Conservation (phyloP, 2,329 filamentous ascomycete genomes). For the Fusarium mundagurra region DNA sequence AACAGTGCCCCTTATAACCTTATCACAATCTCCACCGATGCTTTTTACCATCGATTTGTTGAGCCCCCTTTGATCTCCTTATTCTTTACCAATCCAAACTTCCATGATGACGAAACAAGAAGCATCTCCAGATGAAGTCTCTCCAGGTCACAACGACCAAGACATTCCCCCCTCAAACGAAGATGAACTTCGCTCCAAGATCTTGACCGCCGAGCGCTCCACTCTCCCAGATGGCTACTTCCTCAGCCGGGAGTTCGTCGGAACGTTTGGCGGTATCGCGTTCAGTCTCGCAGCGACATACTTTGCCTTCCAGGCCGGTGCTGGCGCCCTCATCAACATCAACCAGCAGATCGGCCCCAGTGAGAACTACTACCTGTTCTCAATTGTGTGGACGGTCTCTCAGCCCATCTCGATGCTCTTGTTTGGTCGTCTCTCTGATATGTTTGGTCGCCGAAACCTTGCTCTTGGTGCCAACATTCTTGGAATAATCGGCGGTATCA, state of each 20-base stretch:
- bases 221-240: neutral
- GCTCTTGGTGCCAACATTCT: neutral
- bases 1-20: neutral
- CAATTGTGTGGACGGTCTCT: neutral
- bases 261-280: neutral
- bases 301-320: neutral
- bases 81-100: accelerated
- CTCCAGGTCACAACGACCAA: neutral
- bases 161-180: neutral
- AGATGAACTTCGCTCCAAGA: neutral
- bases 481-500: neutral
- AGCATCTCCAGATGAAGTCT: neutral
- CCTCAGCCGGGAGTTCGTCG: neutral
- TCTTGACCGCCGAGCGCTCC: neutral
- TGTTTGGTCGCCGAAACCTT: neutral
- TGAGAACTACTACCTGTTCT: neutral
- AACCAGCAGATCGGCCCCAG: neutral
- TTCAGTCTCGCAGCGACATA: neutral
- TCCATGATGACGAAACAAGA: neutral
- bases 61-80: neutral
- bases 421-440: neutral
- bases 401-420: neutral
- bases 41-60: neutral
- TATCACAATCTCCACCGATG: neutral
- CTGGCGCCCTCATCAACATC: neutral